Evolutionary conservation across 148 eudicot genomes (phyloP).

Genomic region (Heliosperma pusillum): DNA sequence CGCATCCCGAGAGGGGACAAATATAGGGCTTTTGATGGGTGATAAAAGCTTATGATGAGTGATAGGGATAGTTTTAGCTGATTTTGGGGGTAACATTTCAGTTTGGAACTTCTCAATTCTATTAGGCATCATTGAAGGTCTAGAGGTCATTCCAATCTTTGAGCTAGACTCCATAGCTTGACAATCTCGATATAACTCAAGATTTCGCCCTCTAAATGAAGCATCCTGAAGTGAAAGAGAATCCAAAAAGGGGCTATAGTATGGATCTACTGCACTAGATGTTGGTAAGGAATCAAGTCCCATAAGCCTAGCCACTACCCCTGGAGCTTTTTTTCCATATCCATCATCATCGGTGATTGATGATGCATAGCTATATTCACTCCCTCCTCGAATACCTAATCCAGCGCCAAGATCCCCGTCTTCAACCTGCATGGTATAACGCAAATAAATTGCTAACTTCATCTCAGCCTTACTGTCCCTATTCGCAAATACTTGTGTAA

Average conservation of each 20-base stretch:
- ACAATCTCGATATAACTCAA: constrained; percentile 44
- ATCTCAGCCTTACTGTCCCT: too few relatives aligned
- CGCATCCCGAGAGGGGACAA: constrained; percentile 58
- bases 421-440: constrained; percentile 42
- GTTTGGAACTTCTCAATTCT: constrained; percentile 82
- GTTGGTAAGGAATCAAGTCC: constrained; percentile 84
- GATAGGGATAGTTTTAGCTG: constrained; percentile 80
- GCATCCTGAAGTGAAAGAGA: constrained; percentile 56
- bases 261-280: constrained; percentile 48
- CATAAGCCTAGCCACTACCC: constrained; percentile 95
- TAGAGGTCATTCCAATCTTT: constrained; percentile 8
- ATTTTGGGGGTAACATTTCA: constrained; percentile 78
- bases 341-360: constrained; percentile 82
- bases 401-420: constrained; percentile 56
- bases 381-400: constrained; percentile 55
- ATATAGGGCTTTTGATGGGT: constrained; percentile 76
- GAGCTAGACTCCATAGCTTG: constrained; percentile 30
- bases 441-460: too few relatives aligned
- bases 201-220: constrained; percentile 40
- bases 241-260: constrained; percentile 51
- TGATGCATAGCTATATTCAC: constrained; percentile 84
- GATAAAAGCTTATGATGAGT: constrained; percentile 91
- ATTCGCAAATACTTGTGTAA: too few relatives aligned
- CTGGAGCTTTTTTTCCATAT: constrained; percentile 58
- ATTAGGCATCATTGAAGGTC: constrained; percentile 37